Evolutionary conservation across 2,329 filamentous ascomycete species (phyloP).

Genomic region (Fusarium metavorans): DNA sequence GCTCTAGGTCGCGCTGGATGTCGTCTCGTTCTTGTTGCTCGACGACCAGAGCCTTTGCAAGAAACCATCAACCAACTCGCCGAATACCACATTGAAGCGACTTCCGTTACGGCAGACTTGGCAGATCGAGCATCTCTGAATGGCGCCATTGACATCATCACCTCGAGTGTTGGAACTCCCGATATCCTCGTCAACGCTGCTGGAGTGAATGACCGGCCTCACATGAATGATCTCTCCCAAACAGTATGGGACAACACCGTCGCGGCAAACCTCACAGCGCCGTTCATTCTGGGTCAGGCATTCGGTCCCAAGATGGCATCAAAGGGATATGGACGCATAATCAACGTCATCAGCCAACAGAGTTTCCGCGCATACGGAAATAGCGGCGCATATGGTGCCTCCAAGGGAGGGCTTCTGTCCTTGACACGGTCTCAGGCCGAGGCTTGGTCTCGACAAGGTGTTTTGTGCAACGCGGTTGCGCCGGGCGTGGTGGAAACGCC

Average conservation of each 20-base stretch:
- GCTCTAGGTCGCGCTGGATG: slow-evolving; percentile 48
- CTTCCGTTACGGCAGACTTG: slow-evolving; percentile 34
- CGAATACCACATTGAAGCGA: slow-evolving; percentile 41
- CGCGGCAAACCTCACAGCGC: slow-evolving; percentile 49
- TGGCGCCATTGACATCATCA: slow-evolving; percentile 35
- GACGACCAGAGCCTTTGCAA: slow-evolving; percentile 39
- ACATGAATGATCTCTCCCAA: slow-evolving; percentile 45
- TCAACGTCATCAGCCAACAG: slow-evolving; percentile 51
- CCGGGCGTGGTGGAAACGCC: slow-evolving; percentile 49
- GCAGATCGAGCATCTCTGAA: slow-evolving; percentile 28
- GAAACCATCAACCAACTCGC: slow-evolving; percentile 42
- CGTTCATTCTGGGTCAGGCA: slow-evolving; percentile 47
- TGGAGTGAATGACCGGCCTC: slow-evolving; percentile 46
- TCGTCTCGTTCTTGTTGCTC: slow-evolving; percentile 47
- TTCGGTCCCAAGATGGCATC: slow-evolving; percentile 50
- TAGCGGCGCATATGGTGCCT: slow-evolving; percentile 50
- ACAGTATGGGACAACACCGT: slow-evolving; percentile 48
- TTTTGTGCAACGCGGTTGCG: slow-evolving; percentile 50
- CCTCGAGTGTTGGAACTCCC: slow-evolving; percentile 37
- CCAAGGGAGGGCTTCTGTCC: slow-evolving; percentile 47
- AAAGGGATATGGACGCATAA: slow-evolving; percentile 48
- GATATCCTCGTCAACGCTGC: slow-evolving; percentile 52
- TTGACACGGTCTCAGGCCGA: slow-evolving; percentile 51
- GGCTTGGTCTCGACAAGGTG: slow-evolving; percentile 49
- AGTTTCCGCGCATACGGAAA: slow-evolving; percentile 48